Conservation (phyloP, 108 stramenopile species). For the Cyclotella choctawhatcheeana region DNA sequence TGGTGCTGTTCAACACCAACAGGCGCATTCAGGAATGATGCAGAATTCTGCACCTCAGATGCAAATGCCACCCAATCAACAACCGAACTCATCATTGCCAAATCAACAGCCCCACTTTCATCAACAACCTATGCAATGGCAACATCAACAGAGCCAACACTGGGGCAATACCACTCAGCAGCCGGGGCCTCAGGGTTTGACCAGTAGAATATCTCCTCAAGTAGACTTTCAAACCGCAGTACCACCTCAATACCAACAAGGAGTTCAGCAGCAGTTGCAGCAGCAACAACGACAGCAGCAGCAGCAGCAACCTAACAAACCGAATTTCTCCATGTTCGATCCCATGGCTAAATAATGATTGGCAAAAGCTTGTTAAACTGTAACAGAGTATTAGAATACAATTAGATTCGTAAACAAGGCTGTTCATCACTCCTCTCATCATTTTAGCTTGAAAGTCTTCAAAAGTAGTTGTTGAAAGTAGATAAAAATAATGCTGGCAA, state of each 20-base stretch:
- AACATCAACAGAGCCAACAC: not conserved
- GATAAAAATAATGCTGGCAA: no score
- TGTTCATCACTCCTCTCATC: not conserved
- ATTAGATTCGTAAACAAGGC: no score
- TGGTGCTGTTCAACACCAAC: slow-evolving; percentile 1
- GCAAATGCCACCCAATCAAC: slow-evolving; percentile 2
- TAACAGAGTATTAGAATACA: not conserved
- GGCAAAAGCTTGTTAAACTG: not conserved
- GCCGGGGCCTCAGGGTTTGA: slow-evolving; percentile 3
- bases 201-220: not conserved
- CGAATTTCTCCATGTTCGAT: slow-evolving; percentile 22
- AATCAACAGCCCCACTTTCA: not conserved
- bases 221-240: not conserved
- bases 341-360: slow-evolving; percentile 5
- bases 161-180: slow-evolving; percentile 2
- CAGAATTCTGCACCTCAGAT: not conserved
- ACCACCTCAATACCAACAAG: not conserved
- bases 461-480: no score
- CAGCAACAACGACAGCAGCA: not conserved
- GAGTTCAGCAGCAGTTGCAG: not conserved
- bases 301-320: slow-evolving; percentile 1
- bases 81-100: not conserved
- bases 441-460: no score
- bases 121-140: not conserved
- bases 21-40: slow-evolving; percentile 1